Evolutionary conservation across 139 green algal genomes (phyloP).

Genomic region (Chlamydomonas sphaeroides): DNA sequence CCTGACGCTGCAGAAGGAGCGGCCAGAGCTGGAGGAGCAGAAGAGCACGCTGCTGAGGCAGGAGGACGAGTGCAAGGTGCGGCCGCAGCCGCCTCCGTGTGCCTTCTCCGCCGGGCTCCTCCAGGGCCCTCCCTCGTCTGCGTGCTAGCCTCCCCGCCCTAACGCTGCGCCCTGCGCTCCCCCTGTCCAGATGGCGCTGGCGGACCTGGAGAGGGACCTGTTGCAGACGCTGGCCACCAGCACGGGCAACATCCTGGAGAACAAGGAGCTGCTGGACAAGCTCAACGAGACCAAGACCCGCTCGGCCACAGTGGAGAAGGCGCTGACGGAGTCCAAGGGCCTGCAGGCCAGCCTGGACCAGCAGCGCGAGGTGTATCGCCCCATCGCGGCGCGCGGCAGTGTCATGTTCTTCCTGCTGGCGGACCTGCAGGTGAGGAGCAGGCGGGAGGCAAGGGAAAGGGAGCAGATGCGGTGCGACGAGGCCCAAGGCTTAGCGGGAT

Average conservation of each 20-base stretch:
- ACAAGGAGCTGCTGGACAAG: conserved; percentile 77
- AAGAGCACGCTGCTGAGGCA: conserved; percentile 71
- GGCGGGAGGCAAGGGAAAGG: conserved; percentile 37
- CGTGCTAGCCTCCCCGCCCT: not conserved
- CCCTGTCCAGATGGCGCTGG: conserved; percentile 59
- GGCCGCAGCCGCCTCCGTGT: not conserved
- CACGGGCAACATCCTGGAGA: conserved; percentile 83
- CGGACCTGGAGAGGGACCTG: conserved; percentile 70
- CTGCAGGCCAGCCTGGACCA: conserved; percentile 72
- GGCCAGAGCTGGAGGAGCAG: conserved; percentile 83
- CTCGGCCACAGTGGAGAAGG: conserved; percentile 57
- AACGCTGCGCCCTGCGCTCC: not conserved
- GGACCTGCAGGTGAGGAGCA: conserved; percentile 34
- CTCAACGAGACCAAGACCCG: conserved; percentile 84
- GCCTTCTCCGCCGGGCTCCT: not conserved
- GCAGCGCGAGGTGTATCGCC: conserved; percentile 68
- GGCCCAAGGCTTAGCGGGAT: too few relatives aligned
- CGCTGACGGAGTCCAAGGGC: conserved; percentile 62
- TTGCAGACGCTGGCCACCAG: conserved; percentile 45
- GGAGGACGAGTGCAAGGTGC: conserved; percentile 76
- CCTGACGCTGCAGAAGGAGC: conserved; percentile 75
- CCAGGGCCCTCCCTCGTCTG: not conserved
- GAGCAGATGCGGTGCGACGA: too few relatives aligned
- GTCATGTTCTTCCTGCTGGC: conserved; percentile 76
- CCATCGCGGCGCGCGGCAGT: conserved; percentile 65